phyloP scores from a whole-genome alignment of 139 green algal species.

The Coccomyxa sp. region DNA sequence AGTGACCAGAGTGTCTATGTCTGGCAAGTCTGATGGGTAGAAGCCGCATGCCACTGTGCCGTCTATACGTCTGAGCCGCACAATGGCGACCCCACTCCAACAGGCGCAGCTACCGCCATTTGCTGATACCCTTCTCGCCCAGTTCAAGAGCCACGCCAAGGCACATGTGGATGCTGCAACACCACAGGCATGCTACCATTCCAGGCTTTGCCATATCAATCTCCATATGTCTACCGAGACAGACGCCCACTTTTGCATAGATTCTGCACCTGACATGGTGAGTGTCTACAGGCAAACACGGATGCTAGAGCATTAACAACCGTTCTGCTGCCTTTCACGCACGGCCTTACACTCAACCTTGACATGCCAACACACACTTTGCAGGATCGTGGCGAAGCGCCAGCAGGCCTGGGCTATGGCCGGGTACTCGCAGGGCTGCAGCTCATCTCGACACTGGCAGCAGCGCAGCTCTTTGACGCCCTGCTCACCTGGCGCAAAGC shows the following conservation, averaged over 20 bases:
- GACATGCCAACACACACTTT: not conserved
- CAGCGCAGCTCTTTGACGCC: slow-evolving; percentile 22
- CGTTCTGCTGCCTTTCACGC: not conserved
- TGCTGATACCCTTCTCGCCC: slow-evolving; percentile 16
- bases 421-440: slow-evolving; percentile 31
- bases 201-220: not conserved
- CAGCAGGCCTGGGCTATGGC: slow-evolving; percentile 19
- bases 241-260: too few species aligned
- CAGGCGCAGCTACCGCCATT: slow-evolving; percentile 11
- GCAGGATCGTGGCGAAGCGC: slow-evolving; percentile 26
- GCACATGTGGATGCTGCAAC: slow-evolving; percentile 6
- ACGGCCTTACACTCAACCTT: too few species aligned
- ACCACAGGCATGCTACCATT: not conserved
- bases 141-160: slow-evolving; percentile 16
- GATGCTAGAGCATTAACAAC: not conserved
- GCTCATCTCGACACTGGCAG: slow-evolving; percentile 21
- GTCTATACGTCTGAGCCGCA: too few species aligned
- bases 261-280: not conserved
- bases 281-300: not conserved
- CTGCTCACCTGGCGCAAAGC: slow-evolving; percentile 38
- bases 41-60: too few species aligned
- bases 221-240: not conserved
- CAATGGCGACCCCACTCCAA: too few species aligned
- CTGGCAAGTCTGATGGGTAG: too few species aligned
- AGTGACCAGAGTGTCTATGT: too few species aligned